Conservation (phyloP, 1,284 basidiomycete genomes). For the Bjerkandera adusta region DNA sequence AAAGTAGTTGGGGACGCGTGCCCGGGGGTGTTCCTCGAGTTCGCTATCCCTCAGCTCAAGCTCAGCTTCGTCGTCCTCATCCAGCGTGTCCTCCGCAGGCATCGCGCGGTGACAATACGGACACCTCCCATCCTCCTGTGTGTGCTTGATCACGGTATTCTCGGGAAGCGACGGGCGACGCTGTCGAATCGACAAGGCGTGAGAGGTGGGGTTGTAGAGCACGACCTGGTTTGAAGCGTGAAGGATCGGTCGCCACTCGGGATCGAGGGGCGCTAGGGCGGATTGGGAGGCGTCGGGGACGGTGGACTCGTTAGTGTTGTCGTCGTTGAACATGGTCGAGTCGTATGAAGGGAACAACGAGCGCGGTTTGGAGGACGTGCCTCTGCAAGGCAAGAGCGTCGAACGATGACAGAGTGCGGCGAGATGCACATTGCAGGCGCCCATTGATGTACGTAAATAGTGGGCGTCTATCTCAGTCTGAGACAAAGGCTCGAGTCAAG, state of each 20-base stretch:
- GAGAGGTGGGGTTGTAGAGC: conserved; percentile 83
- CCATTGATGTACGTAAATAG: no score
- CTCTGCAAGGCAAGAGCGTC: no score
- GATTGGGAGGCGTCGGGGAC: conserved; percentile 9
- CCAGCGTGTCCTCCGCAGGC: conserved; percentile 28
- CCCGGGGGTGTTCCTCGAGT: conserved; percentile 26
- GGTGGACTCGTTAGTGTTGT: no score
- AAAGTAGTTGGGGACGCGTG: conserved; percentile 71
- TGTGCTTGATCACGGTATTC: conserved; percentile 14
- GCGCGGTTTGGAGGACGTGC: no score
- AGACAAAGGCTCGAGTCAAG: no score
- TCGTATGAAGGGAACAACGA: no score
- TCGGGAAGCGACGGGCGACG: conserved; percentile 28
- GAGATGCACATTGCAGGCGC: no score
- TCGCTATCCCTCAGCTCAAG: conserved; percentile 24
- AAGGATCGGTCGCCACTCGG: conserved; percentile 67
- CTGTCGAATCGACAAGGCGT: conserved; percentile 71
- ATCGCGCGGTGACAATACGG: conserved; percentile 71
- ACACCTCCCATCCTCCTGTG: conserved; percentile 41
- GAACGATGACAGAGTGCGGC: no score
- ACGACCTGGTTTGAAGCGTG: conserved; percentile 85
- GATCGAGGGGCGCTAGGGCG: conserved; percentile 25
- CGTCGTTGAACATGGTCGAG: no score
- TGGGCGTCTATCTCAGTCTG: no score
- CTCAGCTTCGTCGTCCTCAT: conserved; percentile 27